These are phyloP conservation scores for Xylariaceae sp. DNA, from an alignment of 2,329 filamentous ascomycete genomes.

Conservation along the genomic window DNA sequence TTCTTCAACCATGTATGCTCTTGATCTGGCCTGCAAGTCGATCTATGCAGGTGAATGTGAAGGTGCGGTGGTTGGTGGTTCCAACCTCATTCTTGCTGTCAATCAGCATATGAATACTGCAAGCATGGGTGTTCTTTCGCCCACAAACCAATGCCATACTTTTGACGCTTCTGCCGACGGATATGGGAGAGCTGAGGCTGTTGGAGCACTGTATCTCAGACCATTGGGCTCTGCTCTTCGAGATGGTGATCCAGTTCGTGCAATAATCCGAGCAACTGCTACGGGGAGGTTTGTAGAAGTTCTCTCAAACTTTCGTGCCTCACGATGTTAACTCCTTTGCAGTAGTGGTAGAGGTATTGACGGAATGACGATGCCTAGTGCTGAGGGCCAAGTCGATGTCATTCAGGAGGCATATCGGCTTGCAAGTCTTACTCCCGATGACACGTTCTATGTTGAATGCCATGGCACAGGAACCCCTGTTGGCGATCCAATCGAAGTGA, in stretches of 20 bases:
- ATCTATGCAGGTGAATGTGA: constrained; percentile 28
- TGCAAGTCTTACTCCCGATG: constrained; percentile 8
- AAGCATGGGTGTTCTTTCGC: constrained; percentile 34
- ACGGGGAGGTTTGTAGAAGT: not conserved
- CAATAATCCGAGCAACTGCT: constrained; percentile 21
- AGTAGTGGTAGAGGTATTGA: constrained; percentile 20
- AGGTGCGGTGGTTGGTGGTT: constrained; percentile 33
- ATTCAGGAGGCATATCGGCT: constrained; percentile 15
- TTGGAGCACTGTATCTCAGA: constrained; percentile 21
- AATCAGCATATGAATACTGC: constrained; percentile 30
- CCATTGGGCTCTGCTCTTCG: constrained; percentile 20
- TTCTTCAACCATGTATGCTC: constrained; percentile 33
- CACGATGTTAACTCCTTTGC: not conserved
- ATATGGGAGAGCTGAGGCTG: constrained; percentile 24
- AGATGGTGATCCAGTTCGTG: constrained; percentile 22
- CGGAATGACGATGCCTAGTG: constrained; percentile 27
- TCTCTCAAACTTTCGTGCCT: constrained; percentile 12
- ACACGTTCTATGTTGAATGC: constrained; percentile 20
- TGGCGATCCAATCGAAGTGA: constrained; percentile 22
- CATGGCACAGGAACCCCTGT: constrained; percentile 25
- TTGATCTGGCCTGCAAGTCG: constrained; percentile 30
- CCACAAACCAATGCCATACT: constrained; percentile 27
- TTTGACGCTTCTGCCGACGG: constrained; percentile 30
- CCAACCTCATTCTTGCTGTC: constrained; percentile 33
- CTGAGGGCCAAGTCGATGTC: constrained; percentile 16